Conservation (phyloP, 2,329 filamentous ascomycete species). For the Bisporella sp. region DNA sequence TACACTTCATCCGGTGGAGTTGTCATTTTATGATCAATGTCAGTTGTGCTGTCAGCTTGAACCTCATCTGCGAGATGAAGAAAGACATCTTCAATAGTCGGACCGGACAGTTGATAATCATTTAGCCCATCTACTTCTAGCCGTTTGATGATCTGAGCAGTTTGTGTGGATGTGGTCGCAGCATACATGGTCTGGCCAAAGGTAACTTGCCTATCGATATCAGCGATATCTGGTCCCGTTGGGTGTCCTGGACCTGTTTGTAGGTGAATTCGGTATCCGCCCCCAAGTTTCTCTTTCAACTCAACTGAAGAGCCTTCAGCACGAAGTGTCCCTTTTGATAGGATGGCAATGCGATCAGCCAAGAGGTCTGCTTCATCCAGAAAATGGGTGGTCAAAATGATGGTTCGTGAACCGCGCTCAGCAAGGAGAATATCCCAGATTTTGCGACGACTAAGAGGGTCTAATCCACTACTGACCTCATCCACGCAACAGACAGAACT, state of each 20-base stretch:
- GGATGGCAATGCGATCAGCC: constrained; percentile 79
- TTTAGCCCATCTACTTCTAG: constrained; percentile 61
- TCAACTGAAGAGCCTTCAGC: constrained; percentile 80
- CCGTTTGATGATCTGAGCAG: constrained; percentile 61
- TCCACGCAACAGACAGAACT: constrained; percentile 85
- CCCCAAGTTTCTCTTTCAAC: constrained; percentile 74
- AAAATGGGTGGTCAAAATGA: constrained; percentile 88
- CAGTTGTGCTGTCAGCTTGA: constrained; percentile 38
- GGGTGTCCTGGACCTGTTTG: constrained; percentile 48
- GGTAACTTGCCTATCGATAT: constrained; percentile 47
- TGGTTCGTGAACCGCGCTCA: constrained; percentile 73
- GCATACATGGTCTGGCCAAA: constrained; percentile 70
- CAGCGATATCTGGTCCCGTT: constrained; percentile 42
- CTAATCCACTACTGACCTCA: constrained; percentile 82
- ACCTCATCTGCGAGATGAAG: constrained; percentile 79
- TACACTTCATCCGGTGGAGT: constrained; percentile 6
- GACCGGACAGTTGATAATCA: constrained; percentile 81
- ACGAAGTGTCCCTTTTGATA: constrained; percentile 77
- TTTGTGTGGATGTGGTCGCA: constrained; percentile 61
- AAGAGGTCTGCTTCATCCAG: constrained; percentile 88
- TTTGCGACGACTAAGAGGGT: constrained; percentile 79
- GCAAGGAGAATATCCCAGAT: constrained; percentile 91
- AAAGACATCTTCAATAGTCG: constrained; percentile 91
- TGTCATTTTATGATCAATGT: constrained; percentile 4
- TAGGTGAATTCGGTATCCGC: constrained; percentile 77